These are phyloP conservation scores for Ophiostoma sp. DNA, from an alignment of 2,329 filamentous ascomycete genomes.

Conservation along the genomic window DNA sequence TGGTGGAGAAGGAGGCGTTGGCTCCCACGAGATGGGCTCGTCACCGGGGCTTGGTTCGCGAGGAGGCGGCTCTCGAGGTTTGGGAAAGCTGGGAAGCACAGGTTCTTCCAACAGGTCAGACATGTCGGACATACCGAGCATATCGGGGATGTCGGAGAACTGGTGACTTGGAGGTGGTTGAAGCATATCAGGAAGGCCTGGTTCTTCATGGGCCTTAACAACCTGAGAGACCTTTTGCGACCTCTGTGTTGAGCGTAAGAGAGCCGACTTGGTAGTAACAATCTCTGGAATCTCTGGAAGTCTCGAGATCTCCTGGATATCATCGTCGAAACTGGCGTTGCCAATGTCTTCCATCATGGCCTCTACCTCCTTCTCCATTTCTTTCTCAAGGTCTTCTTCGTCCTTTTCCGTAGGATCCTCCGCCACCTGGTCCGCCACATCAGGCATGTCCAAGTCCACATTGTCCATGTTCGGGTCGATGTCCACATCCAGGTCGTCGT, in stretches of 20 bases:
- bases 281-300: background rate
- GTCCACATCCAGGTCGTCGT: background rate
- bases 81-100: background rate
- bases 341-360: background rate
- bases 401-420: background rate
- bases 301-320: background rate
- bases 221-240: background rate
- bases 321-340: background rate
- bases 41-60: background rate
- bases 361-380: slow-evolving; percentile 19
- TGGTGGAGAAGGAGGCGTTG: background rate
- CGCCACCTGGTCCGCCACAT: background rate
- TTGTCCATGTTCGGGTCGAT: background rate
- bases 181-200: background rate
- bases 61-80: background rate
- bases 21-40: slow-evolving; percentile 1
- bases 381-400: slow-evolving; percentile 25
- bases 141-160: background rate
- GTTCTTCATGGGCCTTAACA: background rate
- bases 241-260: background rate
- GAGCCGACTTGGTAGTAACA: background rate
- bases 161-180: background rate
- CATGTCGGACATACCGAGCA: slow-evolving; percentile 2
- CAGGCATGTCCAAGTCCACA: background rate
- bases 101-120: slow-evolving; percentile 2